Evolutionary conservation across 78 protist genomes (phyloP).

Genomic region (Speleostelium caveatum): DNA sequence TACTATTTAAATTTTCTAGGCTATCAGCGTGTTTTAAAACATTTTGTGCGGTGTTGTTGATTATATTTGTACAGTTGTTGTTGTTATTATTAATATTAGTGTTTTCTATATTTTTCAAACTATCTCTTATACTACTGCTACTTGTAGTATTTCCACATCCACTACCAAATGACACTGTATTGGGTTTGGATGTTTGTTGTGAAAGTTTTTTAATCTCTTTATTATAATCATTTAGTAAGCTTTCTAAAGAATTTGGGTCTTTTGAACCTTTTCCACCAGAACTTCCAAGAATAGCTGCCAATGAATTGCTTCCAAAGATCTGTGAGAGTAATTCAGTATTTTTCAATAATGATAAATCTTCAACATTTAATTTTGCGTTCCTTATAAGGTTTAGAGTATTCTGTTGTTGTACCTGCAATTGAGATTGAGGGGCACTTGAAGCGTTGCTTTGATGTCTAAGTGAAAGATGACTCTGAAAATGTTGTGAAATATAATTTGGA

Average conservation of each 20-base stretch:
- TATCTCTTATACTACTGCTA: not conserved
- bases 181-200: not conserved
- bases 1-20: too few relatives aligned
- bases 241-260: not conserved
- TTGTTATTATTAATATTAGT: not conserved
- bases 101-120: not conserved
- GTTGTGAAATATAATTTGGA: conserved; percentile 21
- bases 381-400: too few relatives aligned
- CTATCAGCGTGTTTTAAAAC: too few relatives aligned
- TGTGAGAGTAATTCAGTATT: not conserved
- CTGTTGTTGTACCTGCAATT: too few relatives aligned
- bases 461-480: conserved; percentile 11
- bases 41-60: too few relatives aligned
- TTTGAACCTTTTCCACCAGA: not conserved
- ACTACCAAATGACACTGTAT: not conserved
- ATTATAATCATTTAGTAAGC: not conserved
- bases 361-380: not conserved
- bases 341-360: not conserved
- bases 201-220: not conserved
- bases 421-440: not conserved
- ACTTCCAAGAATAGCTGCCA: not conserved
- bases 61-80: too few relatives aligned
- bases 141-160: not conserved
- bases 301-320: not conserved
- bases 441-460: conserved; percentile 2